Percentiles rank a stretch among this genome's conserved stretches.
Conservation (phyloP, 768 basidiomycete species). For the Cystobasidiopsis lactophilus region DNA sequence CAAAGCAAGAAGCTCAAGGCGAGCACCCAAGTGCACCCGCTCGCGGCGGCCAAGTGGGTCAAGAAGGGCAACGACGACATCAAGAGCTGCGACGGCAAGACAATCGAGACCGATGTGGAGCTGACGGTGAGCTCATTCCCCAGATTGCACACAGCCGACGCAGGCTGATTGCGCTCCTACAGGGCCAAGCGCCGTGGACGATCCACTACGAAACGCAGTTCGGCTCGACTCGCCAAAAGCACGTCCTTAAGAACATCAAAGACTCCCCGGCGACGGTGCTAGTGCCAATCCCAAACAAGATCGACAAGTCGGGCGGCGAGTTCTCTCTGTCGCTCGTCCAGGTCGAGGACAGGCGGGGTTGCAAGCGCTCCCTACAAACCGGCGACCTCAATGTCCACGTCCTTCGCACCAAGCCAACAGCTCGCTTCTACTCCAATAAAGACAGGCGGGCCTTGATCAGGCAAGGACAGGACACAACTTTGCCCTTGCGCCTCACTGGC, state of each 20-base stretch:
- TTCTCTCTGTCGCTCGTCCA: conserved; percentile 31
- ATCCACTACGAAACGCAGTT: conserved; percentile 45
- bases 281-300: conserved; percentile 14
- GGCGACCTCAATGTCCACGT: conserved; percentile 71
- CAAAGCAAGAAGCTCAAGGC: conserved; percentile 52
- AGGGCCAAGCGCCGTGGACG: conserved; percentile 81
- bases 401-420: conserved; percentile 65
- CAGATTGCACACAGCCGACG: background rate
- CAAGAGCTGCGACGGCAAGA: conserved; percentile 50
- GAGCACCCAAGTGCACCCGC: conserved; percentile 36
- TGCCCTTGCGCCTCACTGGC: conserved; percentile 73
- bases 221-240: conserved; percentile 37
- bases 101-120: conserved; percentile 55
- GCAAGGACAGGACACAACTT: conserved; percentile 44
- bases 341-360: conserved; percentile 71
- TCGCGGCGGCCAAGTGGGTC: conserved; percentile 19
- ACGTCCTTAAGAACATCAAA: conserved; percentile 8
- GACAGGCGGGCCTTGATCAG: conserved; percentile 40
- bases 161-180: conserved; percentile 21
- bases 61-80: conserved; percentile 24
- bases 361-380: conserved; percentile 49
- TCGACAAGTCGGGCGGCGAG: conserved; percentile 14
- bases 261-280: conserved; percentile 9
- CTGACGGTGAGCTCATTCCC: conserved; percentile 36
- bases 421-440: conserved; percentile 33